Evolutionary conservation across 2,329 filamentous ascomycete species (phyloP).

Genomic region (Penicillium thymicola): DNA sequence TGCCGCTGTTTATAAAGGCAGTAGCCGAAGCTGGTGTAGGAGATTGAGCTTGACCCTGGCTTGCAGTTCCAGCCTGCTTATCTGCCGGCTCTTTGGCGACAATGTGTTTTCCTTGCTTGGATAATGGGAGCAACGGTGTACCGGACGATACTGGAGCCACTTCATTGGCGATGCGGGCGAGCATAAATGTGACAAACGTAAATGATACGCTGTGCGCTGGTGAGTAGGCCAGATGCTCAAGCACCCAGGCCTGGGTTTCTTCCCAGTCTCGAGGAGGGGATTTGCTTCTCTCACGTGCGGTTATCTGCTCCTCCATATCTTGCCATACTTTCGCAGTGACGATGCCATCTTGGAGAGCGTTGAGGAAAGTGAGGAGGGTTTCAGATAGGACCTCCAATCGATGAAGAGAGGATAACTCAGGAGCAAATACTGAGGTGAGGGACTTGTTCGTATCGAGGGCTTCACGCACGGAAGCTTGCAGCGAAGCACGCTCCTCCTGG

Average conservation of each 20-base stretch:
- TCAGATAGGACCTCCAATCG: constrained; percentile 73
- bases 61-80: constrained; percentile 2
- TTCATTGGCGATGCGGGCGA: constrained; percentile 59
- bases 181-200: constrained; percentile 77
- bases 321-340: constrained; percentile 69
- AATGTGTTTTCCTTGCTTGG: constrained; percentile 4
- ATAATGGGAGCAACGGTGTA: not conserved
- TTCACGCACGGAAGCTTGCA: constrained; percentile 51
- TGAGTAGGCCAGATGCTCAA: constrained; percentile 69
- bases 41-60: constrained; percentile 5
- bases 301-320: constrained; percentile 59
- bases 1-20: constrained; percentile 30
- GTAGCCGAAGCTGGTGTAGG: constrained; percentile 24
- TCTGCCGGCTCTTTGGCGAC: constrained; percentile 2
- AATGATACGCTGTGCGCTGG: constrained; percentile 86
- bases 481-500: constrained; percentile 40
- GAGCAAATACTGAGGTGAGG: constrained; percentile 60
- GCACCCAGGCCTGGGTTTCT: constrained; percentile 58
- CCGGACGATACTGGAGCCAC: constrained; percentile 43
- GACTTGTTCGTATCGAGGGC: constrained; percentile 69
- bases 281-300: constrained; percentile 50
- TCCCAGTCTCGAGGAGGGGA: constrained; percentile 48
- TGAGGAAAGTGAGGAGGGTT: constrained; percentile 70
- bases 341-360: constrained; percentile 73
- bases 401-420: constrained; percentile 61